Base-by-base conservation (phyloP, 768 basidiomycete genomes). In the Amanita brunnescens region DNA sequence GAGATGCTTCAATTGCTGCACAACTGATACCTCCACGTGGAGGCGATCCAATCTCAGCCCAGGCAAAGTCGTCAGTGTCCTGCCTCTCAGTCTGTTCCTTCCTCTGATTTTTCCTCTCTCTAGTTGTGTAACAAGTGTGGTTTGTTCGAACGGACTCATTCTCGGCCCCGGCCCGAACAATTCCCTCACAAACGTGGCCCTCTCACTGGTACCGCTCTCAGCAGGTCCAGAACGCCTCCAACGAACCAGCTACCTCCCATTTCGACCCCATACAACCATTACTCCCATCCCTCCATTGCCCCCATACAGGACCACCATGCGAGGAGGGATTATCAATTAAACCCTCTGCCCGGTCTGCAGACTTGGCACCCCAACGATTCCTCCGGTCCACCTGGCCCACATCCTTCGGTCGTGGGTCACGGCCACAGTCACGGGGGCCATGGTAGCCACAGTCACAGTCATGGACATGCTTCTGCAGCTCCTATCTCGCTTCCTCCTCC, bases 11-110 rank as follows among this genome's bases (percentile, higher is more conserved):
- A 90, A 90, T 63, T 90, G 87, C 65, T 83, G 83, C 63, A 89
- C 87, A 21, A 88, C 87, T 12, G 87, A 90, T 56, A 89, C 88
- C 29, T 83, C 82, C 45, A 89, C 87, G 21, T 90, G 87, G 87
- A 68, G 87, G 32, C 68, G 87, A 54, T 81, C 79, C 13, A 87
- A 85, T 60, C 75, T 90, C 53, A 82, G 78, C 53, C 87, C 86
- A 1, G 87, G 87, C 23, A 90, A 90, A 77, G 87, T 90, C 58
- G 74, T 76, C 52, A 44, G 33, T 30, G 23, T 33, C 43, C 8
- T 47, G 33, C 32, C 26, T 35, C 51, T 2, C 26, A 51, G 45
- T 55, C 34, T 29, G 32, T 9, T 32, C 16, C 23, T 56, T 47
- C 70, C n/a, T 72, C 29, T 48, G 7, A 35, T 23, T 23, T 45